These are phyloP conservation scores for Blastomyces gilchristii DNA, from an alignment of 2,329 filamentous ascomycete species.

Conservation along the genomic window DNA sequence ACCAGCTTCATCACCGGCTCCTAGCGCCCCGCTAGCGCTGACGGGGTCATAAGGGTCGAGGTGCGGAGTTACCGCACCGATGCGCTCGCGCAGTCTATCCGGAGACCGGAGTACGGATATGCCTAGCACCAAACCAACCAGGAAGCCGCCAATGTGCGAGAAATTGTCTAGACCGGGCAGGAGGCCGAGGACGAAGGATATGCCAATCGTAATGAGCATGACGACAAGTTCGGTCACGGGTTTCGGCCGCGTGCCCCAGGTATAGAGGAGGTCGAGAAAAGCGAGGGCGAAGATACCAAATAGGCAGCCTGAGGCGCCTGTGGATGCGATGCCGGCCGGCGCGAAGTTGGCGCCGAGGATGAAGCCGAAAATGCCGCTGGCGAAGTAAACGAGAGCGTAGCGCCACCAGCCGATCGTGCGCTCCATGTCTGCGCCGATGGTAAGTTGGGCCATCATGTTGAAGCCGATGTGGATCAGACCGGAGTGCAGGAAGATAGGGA, in stretches of 20 bases:
- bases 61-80: slow-evolving; percentile 41
- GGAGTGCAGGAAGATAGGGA: slow-evolving; percentile 89
- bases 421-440: slow-evolving; percentile 87
- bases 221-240: slow-evolving; percentile 81
- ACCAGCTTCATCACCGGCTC: slow-evolving; percentile 15
- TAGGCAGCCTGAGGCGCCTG: slow-evolving; percentile 78
- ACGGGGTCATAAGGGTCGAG: slow-evolving; percentile 59
- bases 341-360: slow-evolving; percentile 92
- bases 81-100: slow-evolving; percentile 62
- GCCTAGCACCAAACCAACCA: slow-evolving; percentile 81
- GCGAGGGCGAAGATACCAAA: slow-evolving; percentile 87
- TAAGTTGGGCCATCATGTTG: slow-evolving; percentile 86
- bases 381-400: slow-evolving; percentile 82
- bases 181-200: slow-evolving; percentile 85
- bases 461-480: slow-evolving; percentile 92
- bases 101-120: slow-evolving; percentile 84
- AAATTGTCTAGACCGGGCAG: slow-evolving; percentile 95
- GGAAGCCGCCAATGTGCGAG: slow-evolving; percentile 88
- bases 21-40: slow-evolving; percentile 35
- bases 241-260: slow-evolving; percentile 67
- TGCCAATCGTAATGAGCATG: slow-evolving; percentile 71
- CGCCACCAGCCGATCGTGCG: slow-evolving; percentile 76
- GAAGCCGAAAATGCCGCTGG: slow-evolving; percentile 88
- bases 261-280: slow-evolving; percentile 83
- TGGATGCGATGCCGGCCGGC: slow-evolving; percentile 67